Conservation (phyloP, 202 grass and related monocot genomes). For the Setaria italica region DNA sequence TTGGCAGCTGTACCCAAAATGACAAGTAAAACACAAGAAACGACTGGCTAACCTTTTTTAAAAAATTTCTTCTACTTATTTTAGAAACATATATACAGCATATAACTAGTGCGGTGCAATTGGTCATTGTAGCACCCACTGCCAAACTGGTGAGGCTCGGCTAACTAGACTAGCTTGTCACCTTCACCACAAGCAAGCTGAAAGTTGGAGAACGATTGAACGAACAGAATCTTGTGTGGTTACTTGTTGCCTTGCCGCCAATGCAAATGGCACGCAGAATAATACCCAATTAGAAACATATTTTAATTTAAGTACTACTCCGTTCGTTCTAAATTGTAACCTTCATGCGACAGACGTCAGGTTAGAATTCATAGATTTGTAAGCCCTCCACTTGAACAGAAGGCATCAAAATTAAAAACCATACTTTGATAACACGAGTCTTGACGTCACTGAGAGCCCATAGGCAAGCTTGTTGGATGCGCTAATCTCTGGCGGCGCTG, state of each 20-base stretch:
- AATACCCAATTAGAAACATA: neutral
- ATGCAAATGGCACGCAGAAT: neutral
- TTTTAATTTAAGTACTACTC: too few species aligned
- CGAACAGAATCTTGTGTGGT: constrained; percentile 2
- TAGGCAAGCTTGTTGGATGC: neutral
- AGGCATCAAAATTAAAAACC: too few species aligned
- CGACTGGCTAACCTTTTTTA: neutral
- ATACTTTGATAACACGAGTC: too few species aligned
- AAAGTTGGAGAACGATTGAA: neutral
- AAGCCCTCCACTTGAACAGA: too few species aligned
- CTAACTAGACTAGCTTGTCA: neutral
- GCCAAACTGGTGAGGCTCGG: neutral
- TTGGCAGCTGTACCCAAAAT: neutral
- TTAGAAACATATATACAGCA: neutral
- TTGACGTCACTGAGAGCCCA: neutral
- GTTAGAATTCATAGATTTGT: too few species aligned
- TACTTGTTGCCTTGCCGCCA: neutral
- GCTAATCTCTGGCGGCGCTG: neutral
- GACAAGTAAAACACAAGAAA: neutral
- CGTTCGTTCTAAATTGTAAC: too few species aligned
- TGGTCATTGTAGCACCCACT: neutral
- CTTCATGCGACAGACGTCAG: too few species aligned
- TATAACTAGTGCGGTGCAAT: neutral
- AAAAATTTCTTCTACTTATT: too few species aligned
- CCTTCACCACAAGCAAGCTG: constrained; percentile 8